Evolutionary conservation across 2,329 filamentous ascomycete species (phyloP).

Genomic region (Orbilia blumenaviensis): DNA sequence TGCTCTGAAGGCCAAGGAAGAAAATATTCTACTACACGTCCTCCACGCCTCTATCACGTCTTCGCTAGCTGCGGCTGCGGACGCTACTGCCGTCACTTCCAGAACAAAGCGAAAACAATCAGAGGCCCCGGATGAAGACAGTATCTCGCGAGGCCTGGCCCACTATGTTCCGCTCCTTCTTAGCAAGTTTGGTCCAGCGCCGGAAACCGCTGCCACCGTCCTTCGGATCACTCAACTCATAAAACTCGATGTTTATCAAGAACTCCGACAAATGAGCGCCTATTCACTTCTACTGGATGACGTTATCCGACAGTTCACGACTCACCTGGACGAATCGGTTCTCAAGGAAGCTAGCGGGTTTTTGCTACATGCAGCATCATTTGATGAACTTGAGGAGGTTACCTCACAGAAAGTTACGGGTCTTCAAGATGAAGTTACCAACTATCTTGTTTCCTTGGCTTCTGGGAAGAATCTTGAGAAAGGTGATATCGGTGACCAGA

Average conservation of each 20-base stretch:
- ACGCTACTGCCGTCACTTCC: conserved; percentile 40
- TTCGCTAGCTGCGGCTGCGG: conserved; percentile 17
- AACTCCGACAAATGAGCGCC: conserved; percentile 81
- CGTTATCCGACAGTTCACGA: conserved; percentile 90
- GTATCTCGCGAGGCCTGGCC: conserved; percentile 67
- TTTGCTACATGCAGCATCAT: conserved; percentile 83
- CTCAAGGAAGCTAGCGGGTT: conserved; percentile 83
- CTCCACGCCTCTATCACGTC: conserved; percentile 69
- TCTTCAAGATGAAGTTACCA: conserved; percentile 85
- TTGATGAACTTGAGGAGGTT: conserved; percentile 86
- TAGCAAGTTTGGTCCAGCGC: conserved; percentile 91
- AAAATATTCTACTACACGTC: conserved; percentile 85
- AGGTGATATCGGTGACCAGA: conserved; percentile 72
- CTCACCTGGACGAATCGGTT: conserved; percentile 87
- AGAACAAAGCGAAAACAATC: conserved; percentile 47
- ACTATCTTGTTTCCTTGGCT: conserved; percentile 75
- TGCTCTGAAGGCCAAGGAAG: conserved; percentile 78
- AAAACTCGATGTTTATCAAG: conserved; percentile 85
- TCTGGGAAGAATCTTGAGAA: conserved; percentile 77
- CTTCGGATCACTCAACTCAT: conserved; percentile 85
- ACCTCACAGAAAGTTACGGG: conserved; percentile 80
- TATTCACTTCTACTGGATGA: conserved; percentile 86
- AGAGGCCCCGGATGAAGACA: conserved; percentile 54
- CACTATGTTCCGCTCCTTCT: conserved; percentile 82
- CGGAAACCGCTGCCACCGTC: conserved; percentile 84